A percentile compares a stretch with the other conserved stretches of the same genome.
These are phyloP conservation scores for Fonsecaea monophora DNA, from an alignment of 2,329 filamentous ascomycete genomes.

Conservation along the genomic window DNA sequence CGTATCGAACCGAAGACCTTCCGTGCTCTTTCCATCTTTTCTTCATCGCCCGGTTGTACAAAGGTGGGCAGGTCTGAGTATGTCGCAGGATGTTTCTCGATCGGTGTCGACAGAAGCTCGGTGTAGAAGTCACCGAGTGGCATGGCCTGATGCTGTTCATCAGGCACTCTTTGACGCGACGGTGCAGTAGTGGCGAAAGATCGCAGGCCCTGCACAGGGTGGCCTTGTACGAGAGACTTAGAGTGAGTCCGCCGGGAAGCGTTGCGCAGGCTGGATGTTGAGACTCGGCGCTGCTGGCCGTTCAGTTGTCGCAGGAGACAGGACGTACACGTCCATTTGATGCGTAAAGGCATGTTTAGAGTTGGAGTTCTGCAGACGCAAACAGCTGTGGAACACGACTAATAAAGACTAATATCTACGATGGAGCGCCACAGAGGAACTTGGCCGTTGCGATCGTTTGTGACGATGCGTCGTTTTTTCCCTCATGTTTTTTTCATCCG, in stretches of 20 bases:
- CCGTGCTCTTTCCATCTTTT: constrained; percentile 58
- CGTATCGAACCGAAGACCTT: constrained; percentile 85
- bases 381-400: not conserved
- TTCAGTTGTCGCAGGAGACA: constrained; percentile 22
- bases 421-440: not conserved
- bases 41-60: constrained; percentile 37
- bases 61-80: constrained; percentile 33
- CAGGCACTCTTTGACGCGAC: constrained; percentile 7
- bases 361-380: not conserved
- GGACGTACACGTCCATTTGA: constrained; percentile 23
- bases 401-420: not conserved
- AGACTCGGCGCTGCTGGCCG: not conserved
- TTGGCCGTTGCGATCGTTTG: not conserved
- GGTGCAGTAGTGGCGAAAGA: constrained; percentile 9
- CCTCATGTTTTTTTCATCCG: not conserved
- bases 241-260: not conserved
- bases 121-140: constrained; percentile 54
- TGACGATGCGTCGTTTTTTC: not conserved
- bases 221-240: not conserved
- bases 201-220: not conserved
- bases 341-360: not conserved
- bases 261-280: constrained; percentile 4
- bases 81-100: constrained; percentile 32
- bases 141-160: constrained; percentile 45
- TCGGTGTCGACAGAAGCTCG: constrained; percentile 48